A percentile compares a stretch with the other conserved stretches of the same genome.
Evolutionary conservation across 352 stramenopile species (phyloP).

Genomic region (Peronosclerospora sorghi): DNA sequence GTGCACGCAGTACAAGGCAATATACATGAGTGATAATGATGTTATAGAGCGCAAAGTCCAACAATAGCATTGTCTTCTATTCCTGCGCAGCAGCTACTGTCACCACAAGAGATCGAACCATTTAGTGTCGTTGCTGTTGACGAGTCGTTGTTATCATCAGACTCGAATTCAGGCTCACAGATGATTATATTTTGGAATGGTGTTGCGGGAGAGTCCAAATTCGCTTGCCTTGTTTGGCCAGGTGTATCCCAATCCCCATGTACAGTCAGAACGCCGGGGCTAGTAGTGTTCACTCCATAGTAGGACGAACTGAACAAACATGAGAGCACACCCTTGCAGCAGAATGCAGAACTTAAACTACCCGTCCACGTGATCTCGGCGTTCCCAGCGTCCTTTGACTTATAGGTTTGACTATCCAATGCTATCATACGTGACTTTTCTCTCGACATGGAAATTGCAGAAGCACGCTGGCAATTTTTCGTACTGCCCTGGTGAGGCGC

Average conservation of each 20-base stretch:
- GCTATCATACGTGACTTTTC: conserved; percentile 50
- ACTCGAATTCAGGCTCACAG: conserved; percentile 24
- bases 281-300: conserved; percentile 74
- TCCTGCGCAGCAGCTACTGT: conserved; percentile 19
- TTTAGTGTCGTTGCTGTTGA: conserved; percentile 36
- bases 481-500: conserved; percentile 60
- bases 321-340: conserved; percentile 49
- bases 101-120: conserved; percentile 29
- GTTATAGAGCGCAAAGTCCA: no score
- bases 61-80: conserved; percentile 25
- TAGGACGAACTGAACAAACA: conserved; percentile 58
- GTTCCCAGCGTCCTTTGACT: conserved; percentile 41
- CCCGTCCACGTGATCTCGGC: conserved; percentile 45
- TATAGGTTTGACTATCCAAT: conserved; percentile 43
- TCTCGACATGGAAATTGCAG: conserved; percentile 28
- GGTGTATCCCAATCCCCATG: conserved; percentile 52
- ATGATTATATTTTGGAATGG: conserved; percentile 26
- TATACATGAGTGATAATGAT: no score
- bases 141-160: conserved; percentile 19
- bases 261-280: conserved; percentile 40
- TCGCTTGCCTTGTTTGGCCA: conserved; percentile 40
- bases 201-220: conserved; percentile 44
- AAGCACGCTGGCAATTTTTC: conserved; percentile 29
- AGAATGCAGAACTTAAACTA: conserved; percentile 49
- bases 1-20: no score